Conservation (phyloP, 2,329 filamentous ascomycete genomes). For the Akanthomyces lecanii region DNA sequence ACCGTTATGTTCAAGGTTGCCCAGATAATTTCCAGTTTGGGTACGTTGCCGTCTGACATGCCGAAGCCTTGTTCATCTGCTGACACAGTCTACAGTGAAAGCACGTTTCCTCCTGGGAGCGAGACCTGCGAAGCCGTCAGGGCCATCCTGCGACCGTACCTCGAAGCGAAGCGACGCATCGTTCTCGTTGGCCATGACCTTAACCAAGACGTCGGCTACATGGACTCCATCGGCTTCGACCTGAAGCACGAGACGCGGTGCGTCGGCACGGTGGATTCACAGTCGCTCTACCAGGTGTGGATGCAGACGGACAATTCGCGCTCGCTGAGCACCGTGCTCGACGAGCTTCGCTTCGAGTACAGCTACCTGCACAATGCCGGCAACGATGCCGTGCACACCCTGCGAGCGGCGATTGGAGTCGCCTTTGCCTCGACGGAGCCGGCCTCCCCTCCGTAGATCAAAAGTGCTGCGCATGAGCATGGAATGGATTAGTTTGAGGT, state of each 20-base stretch:
- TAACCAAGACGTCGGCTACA: constrained; percentile 61
- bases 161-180: constrained; percentile 44
- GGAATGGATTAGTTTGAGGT: neutral
- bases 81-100: constrained; percentile 31
- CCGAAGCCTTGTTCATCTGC: neutral
- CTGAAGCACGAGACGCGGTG: constrained; percentile 48
- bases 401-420: constrained; percentile 63
- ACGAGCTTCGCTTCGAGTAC: constrained; percentile 57
- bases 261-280: constrained; percentile 68
- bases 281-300: constrained; percentile 62
- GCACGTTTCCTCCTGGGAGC: constrained; percentile 35
- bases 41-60: constrained; percentile 33
- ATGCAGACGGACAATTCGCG: constrained; percentile 48
- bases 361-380: constrained; percentile 79
- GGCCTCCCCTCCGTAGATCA: constrained; percentile 14
- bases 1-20: constrained; percentile 64
- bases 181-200: constrained; percentile 78
- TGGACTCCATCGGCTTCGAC: constrained; percentile 62
- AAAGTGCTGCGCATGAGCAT: neutral
- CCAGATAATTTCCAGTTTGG: constrained; percentile 74
- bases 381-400: constrained; percentile 78
- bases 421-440: constrained; percentile 25
- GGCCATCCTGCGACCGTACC: constrained; percentile 32
- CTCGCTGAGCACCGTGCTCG: constrained; percentile 58
- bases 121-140: constrained; percentile 34